These are phyloP conservation scores for Colletotrichum simmondsii DNA, from an alignment of 2,329 filamentous ascomycete genomes.

Conservation along the genomic window DNA sequence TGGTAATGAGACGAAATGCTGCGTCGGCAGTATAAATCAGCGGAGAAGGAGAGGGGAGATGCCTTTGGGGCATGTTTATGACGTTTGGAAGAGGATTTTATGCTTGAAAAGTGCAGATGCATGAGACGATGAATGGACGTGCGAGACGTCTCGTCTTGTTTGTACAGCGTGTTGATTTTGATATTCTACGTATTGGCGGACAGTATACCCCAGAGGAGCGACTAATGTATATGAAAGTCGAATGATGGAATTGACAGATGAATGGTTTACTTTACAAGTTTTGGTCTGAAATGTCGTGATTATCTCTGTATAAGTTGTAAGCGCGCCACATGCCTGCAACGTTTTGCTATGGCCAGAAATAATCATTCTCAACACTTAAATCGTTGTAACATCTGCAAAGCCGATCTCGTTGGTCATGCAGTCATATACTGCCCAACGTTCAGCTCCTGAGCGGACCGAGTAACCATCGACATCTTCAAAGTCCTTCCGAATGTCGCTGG, in stretches of 20 bases:
- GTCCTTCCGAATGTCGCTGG: not conserved
- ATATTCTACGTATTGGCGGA: slow-evolving; percentile 39
- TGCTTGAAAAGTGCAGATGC: slow-evolving; percentile 38
- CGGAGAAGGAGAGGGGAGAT: not conserved
- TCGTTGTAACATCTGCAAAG: not conserved
- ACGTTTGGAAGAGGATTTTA: not conserved
- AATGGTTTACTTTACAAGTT: not conserved
- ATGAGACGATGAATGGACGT: slow-evolving; percentile 35
- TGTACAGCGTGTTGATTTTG: slow-evolving; percentile 43
- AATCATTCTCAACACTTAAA: not conserved
- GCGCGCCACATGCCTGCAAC: not conserved
- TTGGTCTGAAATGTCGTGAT: too few species aligned
- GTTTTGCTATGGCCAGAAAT: not conserved
- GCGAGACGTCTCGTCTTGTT: slow-evolving; percentile 28
- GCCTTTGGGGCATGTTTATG: not conserved
- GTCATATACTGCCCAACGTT: too few species aligned
- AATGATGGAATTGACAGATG: slow-evolving; percentile 16
- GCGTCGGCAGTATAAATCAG: not conserved
- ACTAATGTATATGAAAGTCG: slow-evolving; percentile 44
- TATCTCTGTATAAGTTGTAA: not conserved
- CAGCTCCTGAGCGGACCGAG: too few species aligned
- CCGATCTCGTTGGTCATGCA: too few species aligned
- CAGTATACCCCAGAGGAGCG: slow-evolving; percentile 51
- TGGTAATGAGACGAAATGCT: not conserved
- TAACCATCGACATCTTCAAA: too few species aligned